Evolutionary conservation across 2,329 filamentous ascomycete genomes (phyloP), one percentile per base, ranked within the genome.

Genomic region (Lachnellula hyalina): DNA sequence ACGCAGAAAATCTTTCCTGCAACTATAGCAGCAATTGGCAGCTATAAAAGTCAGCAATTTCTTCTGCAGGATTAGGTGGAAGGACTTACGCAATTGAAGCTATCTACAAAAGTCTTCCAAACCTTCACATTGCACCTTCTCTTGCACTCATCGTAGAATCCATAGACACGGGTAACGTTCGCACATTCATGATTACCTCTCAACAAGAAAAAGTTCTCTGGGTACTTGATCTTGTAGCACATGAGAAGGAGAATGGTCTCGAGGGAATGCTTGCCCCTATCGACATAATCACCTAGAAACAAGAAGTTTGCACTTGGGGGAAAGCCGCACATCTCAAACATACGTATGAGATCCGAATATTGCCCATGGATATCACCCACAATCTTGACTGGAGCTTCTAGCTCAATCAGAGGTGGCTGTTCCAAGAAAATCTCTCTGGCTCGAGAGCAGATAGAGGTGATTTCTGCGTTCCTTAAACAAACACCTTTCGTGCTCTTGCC

Each of bases 241-340:
- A 97, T 79, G 42, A 97, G 78, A 44, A 97, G 81, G 5, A 96
- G 79, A 61, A 97, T 97, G 0, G 93, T 97, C 74, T 97, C 93
- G 57, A 97, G 77, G 42, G 90, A 95, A 72, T 96, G 91, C 77
- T 97, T 97, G 65, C 93, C 93, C 52, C 93, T 86, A 71, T 97
- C 93, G 67, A 97, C 93, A 70, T 97, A 97, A 71, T 97, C 93
- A 50, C 93, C 93, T 4, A 97, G 78, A 73, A 96, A 97, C 49
- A 97, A 80, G 69, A 90, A 97, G 75, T 97, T 97, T 40, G 91
- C 84, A 59, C 83, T 87, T 2, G 93, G 93, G 7, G 93, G 93
- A 68, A 96, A 97, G 5, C 93, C 93, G 69, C 93, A 96, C 92
- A 96, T 96, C 72, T 97, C 93, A 68, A 97, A 97, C 82, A 97